A percentile compares a stretch with the other conserved stretches of the same genome.
Evolutionary conservation across 2,329 filamentous ascomycete genomes (phyloP).

Genomic region (Pestalotiopsis fici): DNA sequence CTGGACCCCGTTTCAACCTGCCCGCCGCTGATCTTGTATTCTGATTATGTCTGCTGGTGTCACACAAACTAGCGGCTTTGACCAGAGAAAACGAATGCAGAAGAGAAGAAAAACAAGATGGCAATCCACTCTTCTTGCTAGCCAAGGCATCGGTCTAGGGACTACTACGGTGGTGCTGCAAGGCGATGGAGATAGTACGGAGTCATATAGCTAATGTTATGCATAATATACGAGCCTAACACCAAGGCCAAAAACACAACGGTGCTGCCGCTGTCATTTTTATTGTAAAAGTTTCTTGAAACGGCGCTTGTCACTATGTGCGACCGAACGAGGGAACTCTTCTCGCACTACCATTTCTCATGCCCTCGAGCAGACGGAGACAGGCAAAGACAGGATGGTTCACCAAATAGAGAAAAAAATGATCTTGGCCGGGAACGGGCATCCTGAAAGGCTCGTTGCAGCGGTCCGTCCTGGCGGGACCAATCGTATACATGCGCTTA

Average conservation of each 20-base stretch:
- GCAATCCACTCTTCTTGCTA: background rate
- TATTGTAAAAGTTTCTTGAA: background rate
- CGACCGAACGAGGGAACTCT: background rate
- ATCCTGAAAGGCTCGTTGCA: background rate
- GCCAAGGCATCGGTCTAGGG: background rate
- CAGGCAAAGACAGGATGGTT: background rate
- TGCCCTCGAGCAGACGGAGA: too few relatives aligned
- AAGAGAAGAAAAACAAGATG: too few relatives aligned
- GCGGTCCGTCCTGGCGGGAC: conserved; percentile 10
- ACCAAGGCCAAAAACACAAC: background rate
- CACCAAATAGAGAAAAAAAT: too few relatives aligned
- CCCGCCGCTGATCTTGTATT: background rate
- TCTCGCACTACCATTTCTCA: background rate
- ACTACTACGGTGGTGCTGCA: background rate
- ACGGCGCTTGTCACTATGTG: background rate
- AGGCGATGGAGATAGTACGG: background rate
- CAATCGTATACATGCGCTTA: conserved; percentile 9
- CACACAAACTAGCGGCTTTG: background rate
- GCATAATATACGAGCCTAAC: background rate
- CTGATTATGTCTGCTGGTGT: background rate
- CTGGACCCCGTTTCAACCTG: background rate
- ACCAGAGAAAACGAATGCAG: background rate
- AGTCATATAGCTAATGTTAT: background rate
- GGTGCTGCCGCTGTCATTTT: background rate
- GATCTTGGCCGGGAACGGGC: background rate